phyloP scores from a whole-genome alignment of 2,329 filamentous ascomycete genomes.

The Neopestalotiopsis sp. region DNA sequence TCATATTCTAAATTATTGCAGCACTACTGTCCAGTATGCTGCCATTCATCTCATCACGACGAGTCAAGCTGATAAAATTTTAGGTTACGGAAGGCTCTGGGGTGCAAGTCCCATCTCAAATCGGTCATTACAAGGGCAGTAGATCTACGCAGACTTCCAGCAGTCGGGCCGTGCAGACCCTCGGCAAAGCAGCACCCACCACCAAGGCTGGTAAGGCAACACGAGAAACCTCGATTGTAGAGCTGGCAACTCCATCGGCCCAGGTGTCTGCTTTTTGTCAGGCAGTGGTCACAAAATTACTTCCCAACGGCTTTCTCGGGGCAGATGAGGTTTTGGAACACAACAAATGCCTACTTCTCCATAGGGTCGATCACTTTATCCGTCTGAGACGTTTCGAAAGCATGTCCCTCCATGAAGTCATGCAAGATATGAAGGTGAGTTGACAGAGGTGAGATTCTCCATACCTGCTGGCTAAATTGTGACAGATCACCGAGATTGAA shows the following conservation, averaged over 20 bases:
- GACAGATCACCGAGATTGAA: conserved; percentile 67
- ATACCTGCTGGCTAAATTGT: conserved; percentile 23
- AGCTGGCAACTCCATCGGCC: conserved; percentile 69
- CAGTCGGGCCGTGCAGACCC: conserved; percentile 14
- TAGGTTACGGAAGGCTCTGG: background rate
- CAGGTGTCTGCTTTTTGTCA: conserved; percentile 88
- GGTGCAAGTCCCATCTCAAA: background rate
- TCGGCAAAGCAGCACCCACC: conserved; percentile 27
- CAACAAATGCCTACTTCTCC: conserved; percentile 69
- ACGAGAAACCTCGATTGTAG: conserved; percentile 60
- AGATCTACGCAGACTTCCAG: conserved; percentile 23
- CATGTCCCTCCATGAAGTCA: conserved; percentile 78
- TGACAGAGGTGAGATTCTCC: conserved; percentile 15
- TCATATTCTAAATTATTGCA: conserved; percentile 79
- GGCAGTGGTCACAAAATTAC: conserved; percentile 72
- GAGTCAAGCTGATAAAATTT: background rate
- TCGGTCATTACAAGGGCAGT: background rate
- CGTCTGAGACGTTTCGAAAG: conserved; percentile 80
- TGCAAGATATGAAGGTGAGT: conserved; percentile 75
- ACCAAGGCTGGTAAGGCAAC: conserved; percentile 36
- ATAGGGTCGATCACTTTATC: conserved; percentile 79
- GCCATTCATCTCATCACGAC: background rate
- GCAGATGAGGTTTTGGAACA: conserved; percentile 51
- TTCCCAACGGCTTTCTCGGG: conserved; percentile 82
- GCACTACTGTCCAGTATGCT: conserved; percentile 74